Evolutionary conservation across 768 basidiomycete species (phyloP), one percentile per base, ranked within the genome.

Genomic region (Termitomyces sp.): DNA sequence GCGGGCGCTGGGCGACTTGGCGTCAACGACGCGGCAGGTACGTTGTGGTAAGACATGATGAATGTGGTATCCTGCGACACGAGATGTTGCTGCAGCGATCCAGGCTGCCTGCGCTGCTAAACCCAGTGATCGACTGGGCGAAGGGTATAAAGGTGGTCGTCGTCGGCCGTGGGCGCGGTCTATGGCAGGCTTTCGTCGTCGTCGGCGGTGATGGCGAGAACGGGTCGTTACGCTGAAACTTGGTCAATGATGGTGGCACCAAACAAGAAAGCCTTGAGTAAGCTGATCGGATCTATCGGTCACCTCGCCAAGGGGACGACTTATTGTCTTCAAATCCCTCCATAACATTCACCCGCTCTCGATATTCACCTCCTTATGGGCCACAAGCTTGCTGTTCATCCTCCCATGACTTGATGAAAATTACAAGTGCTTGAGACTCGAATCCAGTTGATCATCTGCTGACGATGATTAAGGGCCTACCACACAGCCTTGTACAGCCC

Each of bases 1-100:
- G 83, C 85, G 14, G 91, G 91, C 5, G 91, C 90, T 57, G 92
- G 90, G 45, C 91, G 82, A 42, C 88, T 85, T 57, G 91, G 91
- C 0, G 88, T 91, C 62, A 92, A 76, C 56, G 88, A 88, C 46
- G 83, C 74, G 25, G 85, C 63, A 34, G 78, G 69, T 37, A 78
- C 72, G 63, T 75, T 74, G 47, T 74, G 72, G 68, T 72, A 78
- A 43, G 77, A 65, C 78, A 79, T 79, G 54, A 57, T 45, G 49
- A 20, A 46, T 9, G 34, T 52, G 46, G 9, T 42, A 45, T 57
- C 45, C 43, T 57, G 57, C 38, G 50, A 56, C 59, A 47, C 25
- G 34, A 45, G 47, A 54, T 43, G 47, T 29, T 53, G 54, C 51
- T 60, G 42, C 32, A 37, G 54, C 17, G 40, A 25, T 60, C 59